Conservation (phyloP, 306 rosid species). For the Prunus mira region DNA sequence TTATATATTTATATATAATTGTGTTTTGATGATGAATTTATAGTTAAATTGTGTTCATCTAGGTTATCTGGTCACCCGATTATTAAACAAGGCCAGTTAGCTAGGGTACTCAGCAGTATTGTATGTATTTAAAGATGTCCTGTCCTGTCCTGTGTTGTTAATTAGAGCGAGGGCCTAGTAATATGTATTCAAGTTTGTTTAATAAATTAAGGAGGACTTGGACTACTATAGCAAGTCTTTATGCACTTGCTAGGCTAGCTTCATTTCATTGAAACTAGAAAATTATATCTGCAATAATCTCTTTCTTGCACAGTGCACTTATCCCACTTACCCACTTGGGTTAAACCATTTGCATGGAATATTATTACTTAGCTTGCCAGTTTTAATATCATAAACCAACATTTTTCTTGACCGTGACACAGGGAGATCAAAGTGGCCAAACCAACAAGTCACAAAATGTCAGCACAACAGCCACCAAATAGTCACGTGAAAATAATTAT, state of each 20-base stretch:
- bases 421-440: not conserved
- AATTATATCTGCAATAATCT: not conserved
- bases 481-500: conserved; percentile 19
- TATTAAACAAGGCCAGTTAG: not conserved
- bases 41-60: conserved; percentile 25
- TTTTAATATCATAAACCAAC: not conserved
- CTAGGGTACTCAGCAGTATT: conserved; percentile 16
- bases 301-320: not conserved
- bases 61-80: not conserved
- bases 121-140: conserved; percentile 16
- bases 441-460: conserved; percentile 8
- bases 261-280: not conserved
- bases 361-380: not conserved
- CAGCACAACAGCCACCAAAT: conserved; percentile 12
- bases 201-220: conserved; percentile 30
- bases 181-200: conserved; percentile 13
- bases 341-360: not conserved
- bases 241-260: not conserved
- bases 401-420: not conserved
- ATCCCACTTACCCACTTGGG: not conserved
- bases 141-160: not conserved
- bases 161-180: not conserved
- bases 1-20: not conserved
- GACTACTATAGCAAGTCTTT: conserved; percentile 21
- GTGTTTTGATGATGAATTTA: conserved; percentile 2